phyloP scores from a whole-genome alignment of 192 early-diverging fungal genomes.

The Umbelopsis ramanniana region DNA sequence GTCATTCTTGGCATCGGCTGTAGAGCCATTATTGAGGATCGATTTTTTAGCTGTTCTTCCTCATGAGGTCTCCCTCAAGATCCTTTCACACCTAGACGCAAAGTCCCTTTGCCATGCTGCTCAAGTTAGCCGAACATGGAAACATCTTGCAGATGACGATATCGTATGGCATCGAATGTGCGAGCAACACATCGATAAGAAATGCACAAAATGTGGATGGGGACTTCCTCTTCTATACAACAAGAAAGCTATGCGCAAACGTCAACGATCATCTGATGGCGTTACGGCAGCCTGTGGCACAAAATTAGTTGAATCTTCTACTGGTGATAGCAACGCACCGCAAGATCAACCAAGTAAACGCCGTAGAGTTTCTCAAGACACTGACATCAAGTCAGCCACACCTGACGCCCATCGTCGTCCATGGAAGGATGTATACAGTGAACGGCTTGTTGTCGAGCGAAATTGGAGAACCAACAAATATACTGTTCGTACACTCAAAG shows the following conservation, averaged over 20 bases:
- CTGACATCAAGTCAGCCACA: not conserved
- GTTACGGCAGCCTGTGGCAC: not conserved
- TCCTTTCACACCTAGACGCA: conserved; percentile 91
- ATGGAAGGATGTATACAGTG: conserved; percentile 96
- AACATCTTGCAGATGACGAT: conserved; percentile 86
- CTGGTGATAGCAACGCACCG: not conserved
- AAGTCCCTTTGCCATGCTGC: conserved; percentile 88
- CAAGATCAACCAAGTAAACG: conserved; percentile 3
- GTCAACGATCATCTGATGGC: not conserved
- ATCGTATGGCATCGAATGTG: conserved; percentile 97
- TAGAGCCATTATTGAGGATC: conserved; percentile 76
- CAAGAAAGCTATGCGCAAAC: conserved; percentile 22
- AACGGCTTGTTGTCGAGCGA: conserved; percentile 89
- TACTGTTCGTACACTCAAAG: conserved; percentile 58
- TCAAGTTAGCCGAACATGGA: conserved; percentile 86
- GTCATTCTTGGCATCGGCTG: conserved; percentile 72
- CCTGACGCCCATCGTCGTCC: conserved; percentile 55
- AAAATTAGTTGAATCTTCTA: not conserved
- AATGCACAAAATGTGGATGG: conserved; percentile 97
- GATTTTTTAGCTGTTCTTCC: conserved; percentile 83
- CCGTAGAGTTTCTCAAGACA: not conserved
- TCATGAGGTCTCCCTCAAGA: conserved; percentile 77
- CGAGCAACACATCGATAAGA: conserved; percentile 95
- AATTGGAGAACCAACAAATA: conserved; percentile 90
- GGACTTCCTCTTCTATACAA: conserved; percentile 78